These are phyloP conservation scores for Amaranthus cruentus DNA, from an alignment of 148 eudicot genomes.

Conservation along the genomic window DNA sequence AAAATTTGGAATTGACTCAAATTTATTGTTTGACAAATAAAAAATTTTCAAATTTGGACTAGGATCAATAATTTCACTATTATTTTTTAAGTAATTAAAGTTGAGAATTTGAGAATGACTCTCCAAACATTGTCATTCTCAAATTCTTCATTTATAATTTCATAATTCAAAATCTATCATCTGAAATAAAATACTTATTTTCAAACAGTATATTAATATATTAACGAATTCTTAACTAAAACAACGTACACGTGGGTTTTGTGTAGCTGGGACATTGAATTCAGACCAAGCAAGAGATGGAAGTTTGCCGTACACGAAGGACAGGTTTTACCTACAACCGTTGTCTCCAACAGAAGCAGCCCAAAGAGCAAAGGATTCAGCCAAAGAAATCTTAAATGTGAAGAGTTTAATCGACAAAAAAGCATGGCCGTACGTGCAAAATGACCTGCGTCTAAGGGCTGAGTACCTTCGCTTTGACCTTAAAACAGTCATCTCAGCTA, in stretches of 20 bases:
- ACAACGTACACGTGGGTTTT: neutral
- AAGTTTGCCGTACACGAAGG: constrained; percentile 43
- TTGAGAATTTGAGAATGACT: too few relatives aligned
- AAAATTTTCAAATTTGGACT: too few relatives aligned
- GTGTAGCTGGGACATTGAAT: constrained; percentile 84
- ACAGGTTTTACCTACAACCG: constrained; percentile 82
- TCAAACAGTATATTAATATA: too few relatives aligned
- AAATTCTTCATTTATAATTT: too few relatives aligned
- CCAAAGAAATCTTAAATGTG: constrained; percentile 72
- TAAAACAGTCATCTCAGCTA: constrained; percentile 77
- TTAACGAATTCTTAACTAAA: too few relatives aligned
- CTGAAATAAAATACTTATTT: too few relatives aligned
- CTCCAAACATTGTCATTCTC: too few relatives aligned
- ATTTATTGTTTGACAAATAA: too few relatives aligned
- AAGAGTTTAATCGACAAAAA: constrained; percentile 75
- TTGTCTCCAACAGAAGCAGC: constrained; percentile 66
- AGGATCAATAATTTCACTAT: too few relatives aligned
- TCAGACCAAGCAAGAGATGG: constrained; percentile 88
- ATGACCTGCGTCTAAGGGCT: constrained; percentile 77
- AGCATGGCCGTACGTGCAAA: constrained; percentile 96
- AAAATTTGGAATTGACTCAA: too few relatives aligned
- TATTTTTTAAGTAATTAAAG: too few relatives aligned
- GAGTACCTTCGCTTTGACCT: constrained; percentile 84
- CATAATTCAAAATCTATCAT: too few relatives aligned
- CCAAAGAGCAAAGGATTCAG: constrained; percentile 80